Evolutionary conservation across 768 basidiomycete species (phyloP).

Genomic region (Naganishia antarctica): DNA sequence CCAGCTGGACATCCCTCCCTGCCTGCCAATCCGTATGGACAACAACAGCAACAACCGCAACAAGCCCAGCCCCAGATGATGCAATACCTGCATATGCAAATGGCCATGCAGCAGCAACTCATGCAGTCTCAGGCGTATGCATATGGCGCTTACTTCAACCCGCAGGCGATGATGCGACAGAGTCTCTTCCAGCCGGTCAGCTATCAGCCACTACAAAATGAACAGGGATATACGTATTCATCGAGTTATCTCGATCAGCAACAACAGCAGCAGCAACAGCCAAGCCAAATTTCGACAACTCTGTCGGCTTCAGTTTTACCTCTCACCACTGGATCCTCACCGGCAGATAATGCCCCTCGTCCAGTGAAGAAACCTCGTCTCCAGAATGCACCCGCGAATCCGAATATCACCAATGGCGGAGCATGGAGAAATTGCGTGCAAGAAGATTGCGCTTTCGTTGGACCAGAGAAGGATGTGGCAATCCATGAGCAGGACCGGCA

Average conservation of each 20-base stretch:
- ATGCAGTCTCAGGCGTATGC: constrained; percentile 15
- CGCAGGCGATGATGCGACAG: constrained; percentile 18
- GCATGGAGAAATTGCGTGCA: constrained; percentile 46
- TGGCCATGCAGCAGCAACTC: constrained; percentile 15
- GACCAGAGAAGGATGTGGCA: constrained; percentile 41
- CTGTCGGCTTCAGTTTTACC: background rate
- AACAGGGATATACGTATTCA: constrained; percentile 27
- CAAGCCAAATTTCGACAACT: background rate
- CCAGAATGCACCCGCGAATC: constrained; percentile 12
- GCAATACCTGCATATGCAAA: constrained; percentile 13
- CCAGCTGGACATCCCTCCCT: constrained; percentile 16
- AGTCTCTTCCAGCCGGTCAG: constrained; percentile 19
- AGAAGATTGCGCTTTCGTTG: constrained; percentile 45
- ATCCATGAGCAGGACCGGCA: constrained; percentile 50
- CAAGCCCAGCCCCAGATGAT: background rate
- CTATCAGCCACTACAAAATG: constrained; percentile 19
- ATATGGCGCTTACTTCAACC: constrained; percentile 20
- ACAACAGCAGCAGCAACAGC: constrained; percentile 11
- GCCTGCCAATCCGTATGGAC: constrained; percentile 17
- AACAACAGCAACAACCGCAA: constrained; percentile 7
- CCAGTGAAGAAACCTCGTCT: background rate
- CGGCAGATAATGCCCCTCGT: background rate
- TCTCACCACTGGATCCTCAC: background rate
- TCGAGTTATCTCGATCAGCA: constrained; percentile 21
- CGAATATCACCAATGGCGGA: constrained; percentile 13